Conservation (phyloP, 805 yeast genomes). For the Grigorovia transvaalensis region DNA sequence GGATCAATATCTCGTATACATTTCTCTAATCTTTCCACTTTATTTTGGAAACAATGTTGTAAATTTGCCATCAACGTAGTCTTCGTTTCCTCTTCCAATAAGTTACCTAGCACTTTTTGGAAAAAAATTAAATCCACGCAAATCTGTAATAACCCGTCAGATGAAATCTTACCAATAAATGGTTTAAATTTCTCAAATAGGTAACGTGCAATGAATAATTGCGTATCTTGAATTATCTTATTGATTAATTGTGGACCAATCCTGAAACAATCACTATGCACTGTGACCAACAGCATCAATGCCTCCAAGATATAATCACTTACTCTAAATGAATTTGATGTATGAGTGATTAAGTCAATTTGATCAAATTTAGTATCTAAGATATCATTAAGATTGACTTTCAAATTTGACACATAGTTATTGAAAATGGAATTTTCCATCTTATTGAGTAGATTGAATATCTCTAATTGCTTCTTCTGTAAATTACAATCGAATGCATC, state of each 20-base stretch:
- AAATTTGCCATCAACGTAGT: conserved; percentile 24
- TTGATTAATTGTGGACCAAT: conserved; percentile 39
- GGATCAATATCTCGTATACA: conserved; percentile 23
- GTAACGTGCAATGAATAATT: conserved; percentile 30
- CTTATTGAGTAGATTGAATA: conserved; percentile 36
- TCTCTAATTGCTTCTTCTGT: conserved; percentile 33
- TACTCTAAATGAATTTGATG: conserved; percentile 30
- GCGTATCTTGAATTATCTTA: conserved; percentile 35
- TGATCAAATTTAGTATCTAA: conserved; percentile 31
- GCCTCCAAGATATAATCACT: conserved; percentile 41
- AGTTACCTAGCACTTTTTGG: conserved; percentile 23
- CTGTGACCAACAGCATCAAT: conserved; percentile 38
- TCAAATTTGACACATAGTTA: conserved; percentile 41
- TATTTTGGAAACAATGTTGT: conserved; percentile 26
- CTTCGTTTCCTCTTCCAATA: conserved; percentile 25
- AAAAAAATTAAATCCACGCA: conserved; percentile 47
- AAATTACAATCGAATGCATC: conserved; percentile 38
- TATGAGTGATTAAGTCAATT: conserved; percentile 35
- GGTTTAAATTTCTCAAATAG: conserved; percentile 33
- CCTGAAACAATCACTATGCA: conserved; percentile 41
- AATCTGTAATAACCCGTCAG: conserved; percentile 41
- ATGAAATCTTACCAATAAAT: conserved; percentile 36
- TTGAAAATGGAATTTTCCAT: conserved; percentile 46
- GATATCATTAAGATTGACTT: conserved; percentile 33
- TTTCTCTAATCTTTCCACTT: conserved; percentile 16